Evolutionary conservation across 768 basidiomycete species (phyloP), one percentile per base, ranked within the genome.

Genomic region (Trametopsis cervina): DNA sequence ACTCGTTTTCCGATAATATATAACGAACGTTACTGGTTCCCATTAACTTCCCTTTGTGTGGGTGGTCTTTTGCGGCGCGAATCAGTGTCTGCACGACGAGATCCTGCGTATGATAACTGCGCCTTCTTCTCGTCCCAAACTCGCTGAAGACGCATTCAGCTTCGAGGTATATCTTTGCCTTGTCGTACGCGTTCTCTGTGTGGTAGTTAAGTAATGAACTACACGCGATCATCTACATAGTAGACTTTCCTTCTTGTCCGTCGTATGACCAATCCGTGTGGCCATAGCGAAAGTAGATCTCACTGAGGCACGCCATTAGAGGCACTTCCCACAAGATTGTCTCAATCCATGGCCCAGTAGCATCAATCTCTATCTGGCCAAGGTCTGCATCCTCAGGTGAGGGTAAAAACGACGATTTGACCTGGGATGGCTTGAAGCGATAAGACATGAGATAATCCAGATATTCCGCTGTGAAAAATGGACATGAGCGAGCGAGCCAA

Each of bases 281-380:
- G 29, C 80, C 83, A 15, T 75, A 73, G 17, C 67, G 73, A 67
- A 95, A 99, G 67, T 90, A 95, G 17, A 81, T 80, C 63, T 99
- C 92, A 58, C 89, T 91, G 43, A 99, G 70, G 53, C 81, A 81
- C 12, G 92, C 83, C 91, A 98, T 93, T 43, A 98, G 69, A 1
- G 92, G 94, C 1, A 97, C 92, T 68, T 98, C 96, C 83, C 95
- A 99, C 22, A 96, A 69, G 49, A 98, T 95, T 5, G 88, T 76
- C 54, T 93, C 89, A 0, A 67, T 66, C 91, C 91, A 94, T 4
- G 73, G 74, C 5, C 90, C 93, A 23, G 59, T 59, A 4, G 79
- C 77, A 52, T 82, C 79, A 45, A 99, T 85, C 56, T 89, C 80
- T 27, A 94, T 66, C 27, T 67, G 63, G 3, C 92, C 94, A 48